These are phyloP conservation scores for Phytophthora brassicae DNA, from an alignment of 352 stramenopile genomes.

Conservation along the genomic window DNA sequence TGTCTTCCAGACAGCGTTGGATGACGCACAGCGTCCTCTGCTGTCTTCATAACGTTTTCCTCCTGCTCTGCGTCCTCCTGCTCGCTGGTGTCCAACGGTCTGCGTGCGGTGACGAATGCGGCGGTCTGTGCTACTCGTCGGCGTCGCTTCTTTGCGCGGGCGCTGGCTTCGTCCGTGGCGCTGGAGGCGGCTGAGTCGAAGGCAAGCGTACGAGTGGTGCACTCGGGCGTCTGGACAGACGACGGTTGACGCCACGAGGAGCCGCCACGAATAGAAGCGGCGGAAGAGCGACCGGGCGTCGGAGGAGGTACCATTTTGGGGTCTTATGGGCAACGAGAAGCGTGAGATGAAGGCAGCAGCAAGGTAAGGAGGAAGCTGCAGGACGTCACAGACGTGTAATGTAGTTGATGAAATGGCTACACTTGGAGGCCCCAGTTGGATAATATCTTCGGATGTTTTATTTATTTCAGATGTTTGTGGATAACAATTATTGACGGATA, in stretches of 20 bases:
- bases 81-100: slow-evolving; percentile 11
- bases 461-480: no score
- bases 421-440: no score
- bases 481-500: no score
- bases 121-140: slow-evolving; percentile 31
- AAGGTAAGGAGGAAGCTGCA: neutral
- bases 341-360: neutral
- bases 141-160: slow-evolving; percentile 41
- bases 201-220: slow-evolving; percentile 42
- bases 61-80: neutral
- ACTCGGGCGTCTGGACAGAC: slow-evolving; percentile 45
- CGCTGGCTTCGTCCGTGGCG: slow-evolving; percentile 23
- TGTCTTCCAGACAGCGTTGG: slow-evolving; percentile 7
- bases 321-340: neutral
- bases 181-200: slow-evolving; percentile 43
- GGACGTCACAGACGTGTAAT: no score
- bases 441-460: no score
- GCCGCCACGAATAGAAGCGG: slow-evolving; percentile 28
- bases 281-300: slow-evolving; percentile 12
- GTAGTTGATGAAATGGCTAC: no score
- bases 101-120: slow-evolving; percentile 36
- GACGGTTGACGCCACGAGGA: slow-evolving; percentile 31
- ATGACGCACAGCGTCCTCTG: slow-evolving; percentile 10
- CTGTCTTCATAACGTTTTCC: slow-evolving; percentile 14
- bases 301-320: neutral